These are phyloP conservation scores for Phytopythium delawarense DNA, from an alignment of 352 stramenopile genomes.

Conservation along the genomic window DNA sequence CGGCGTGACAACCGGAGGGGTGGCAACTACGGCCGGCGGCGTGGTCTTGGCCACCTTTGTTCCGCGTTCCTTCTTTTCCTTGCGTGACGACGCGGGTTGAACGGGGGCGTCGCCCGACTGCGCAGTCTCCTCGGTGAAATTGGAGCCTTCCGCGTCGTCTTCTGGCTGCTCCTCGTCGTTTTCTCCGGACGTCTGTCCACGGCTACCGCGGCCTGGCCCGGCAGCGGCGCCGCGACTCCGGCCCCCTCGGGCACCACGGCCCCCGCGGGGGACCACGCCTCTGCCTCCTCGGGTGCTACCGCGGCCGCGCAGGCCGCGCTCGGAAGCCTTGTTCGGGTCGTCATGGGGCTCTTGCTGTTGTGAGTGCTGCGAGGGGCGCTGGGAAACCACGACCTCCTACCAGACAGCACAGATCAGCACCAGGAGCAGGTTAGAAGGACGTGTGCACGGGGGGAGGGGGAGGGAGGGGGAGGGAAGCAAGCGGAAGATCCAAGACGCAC, in stretches of 20 bases:
- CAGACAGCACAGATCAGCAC: too few species aligned
- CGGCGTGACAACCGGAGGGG: slow-evolving; percentile 42
- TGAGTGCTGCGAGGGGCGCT: slow-evolving; percentile 38
- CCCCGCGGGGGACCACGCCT: slow-evolving; percentile 41
- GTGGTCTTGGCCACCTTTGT: slow-evolving; percentile 32
- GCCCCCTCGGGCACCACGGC: slow-evolving; percentile 40
- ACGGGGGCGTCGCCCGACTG: slow-evolving; percentile 19
- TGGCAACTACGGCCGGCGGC: slow-evolving; percentile 26
- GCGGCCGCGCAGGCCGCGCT: slow-evolving; percentile 33
- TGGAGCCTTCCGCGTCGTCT: slow-evolving; percentile 32
- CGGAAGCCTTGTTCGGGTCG: slow-evolving; percentile 20
- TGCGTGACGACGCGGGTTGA: slow-evolving; percentile 23
- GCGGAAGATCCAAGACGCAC: slow-evolving; percentile 12
- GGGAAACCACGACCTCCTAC: slow-evolving; percentile 11
- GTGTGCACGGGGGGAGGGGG: background rate
- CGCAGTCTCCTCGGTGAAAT: slow-evolving; percentile 21
- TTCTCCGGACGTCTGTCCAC: slow-evolving; percentile 24
- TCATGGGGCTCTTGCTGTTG: slow-evolving; percentile 28
- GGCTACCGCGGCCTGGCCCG: slow-evolving; percentile 18
- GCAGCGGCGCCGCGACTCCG: slow-evolving; percentile 31
- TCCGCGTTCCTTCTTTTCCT: slow-evolving; percentile 45
- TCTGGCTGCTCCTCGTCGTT: slow-evolving; percentile 43
- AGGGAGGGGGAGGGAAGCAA: background rate
- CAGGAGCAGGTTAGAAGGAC: background rate
- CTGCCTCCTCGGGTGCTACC: slow-evolving; percentile 41